phyloP scores from a whole-genome alignment of 495 filamentous ascomycete genomes.

The Xylaria acuta region DNA sequence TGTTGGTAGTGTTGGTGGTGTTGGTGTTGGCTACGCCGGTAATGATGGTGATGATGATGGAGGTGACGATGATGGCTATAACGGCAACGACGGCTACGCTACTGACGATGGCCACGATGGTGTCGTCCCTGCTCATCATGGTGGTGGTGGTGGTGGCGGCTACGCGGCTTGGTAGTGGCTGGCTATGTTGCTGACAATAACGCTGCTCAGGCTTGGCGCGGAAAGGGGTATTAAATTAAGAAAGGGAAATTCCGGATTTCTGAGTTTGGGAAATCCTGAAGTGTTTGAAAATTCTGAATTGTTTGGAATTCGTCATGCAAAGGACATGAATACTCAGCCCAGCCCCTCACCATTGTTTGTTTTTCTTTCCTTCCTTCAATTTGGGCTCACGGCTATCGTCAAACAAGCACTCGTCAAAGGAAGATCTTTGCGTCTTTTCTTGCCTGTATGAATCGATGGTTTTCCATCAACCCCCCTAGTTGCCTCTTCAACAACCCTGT shows the following conservation, averaged over 20 bases:
- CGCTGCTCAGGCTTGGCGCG: neutral
- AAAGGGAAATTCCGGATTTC: neutral
- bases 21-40: no score
- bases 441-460: neutral
- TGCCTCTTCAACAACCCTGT: neutral
- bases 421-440: neutral
- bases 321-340: neutral
- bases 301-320: neutral
- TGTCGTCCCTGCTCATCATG: no score
- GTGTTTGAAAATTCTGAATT: neutral
- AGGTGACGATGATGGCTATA: neutral
- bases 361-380: neutral
- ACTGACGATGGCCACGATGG: neutral
- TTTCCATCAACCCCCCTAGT: neutral
- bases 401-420: neutral
- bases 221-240: neutral
- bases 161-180: neutral
- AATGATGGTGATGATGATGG: neutral
- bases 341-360: neutral
- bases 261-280: neutral
- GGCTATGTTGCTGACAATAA: neutral
- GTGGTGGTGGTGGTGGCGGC: no score
- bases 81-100: neutral
- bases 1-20: no score
- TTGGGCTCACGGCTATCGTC: neutral